Conservation (phyloP, 225 moss, liverwort and hornwort species). For the Pseudoscleropodium purum region DNA sequence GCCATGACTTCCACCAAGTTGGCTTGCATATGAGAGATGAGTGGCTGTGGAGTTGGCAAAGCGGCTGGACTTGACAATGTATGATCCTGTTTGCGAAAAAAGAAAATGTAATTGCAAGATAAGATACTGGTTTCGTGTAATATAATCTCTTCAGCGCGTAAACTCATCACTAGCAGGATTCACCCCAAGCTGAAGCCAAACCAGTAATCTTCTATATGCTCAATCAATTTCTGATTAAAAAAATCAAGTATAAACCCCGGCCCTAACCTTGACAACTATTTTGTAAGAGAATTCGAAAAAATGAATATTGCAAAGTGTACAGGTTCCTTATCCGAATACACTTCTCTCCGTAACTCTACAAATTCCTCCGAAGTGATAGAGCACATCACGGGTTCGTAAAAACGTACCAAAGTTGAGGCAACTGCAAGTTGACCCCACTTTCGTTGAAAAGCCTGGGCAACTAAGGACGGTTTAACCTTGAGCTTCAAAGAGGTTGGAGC, state of each 20-base stretch:
- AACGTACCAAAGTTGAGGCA: constrained; percentile 64
- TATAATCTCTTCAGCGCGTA: not conserved
- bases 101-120: not conserved
- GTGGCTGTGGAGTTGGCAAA: constrained; percentile 74
- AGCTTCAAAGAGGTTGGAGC: constrained; percentile 54
- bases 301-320: not conserved
- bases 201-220: not conserved
- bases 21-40: constrained; percentile 89
- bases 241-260: not conserved
- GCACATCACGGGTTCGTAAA: not conserved
- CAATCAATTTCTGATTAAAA: not conserved
- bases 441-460: constrained; percentile 69
- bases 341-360: not conserved
- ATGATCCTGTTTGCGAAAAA: constrained; percentile 44
- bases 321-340: not conserved
- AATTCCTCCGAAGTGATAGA: not conserved
- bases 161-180: not conserved
- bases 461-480: constrained; percentile 67
- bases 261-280: not conserved
- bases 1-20: constrained; percentile 90
- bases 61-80: constrained; percentile 58
- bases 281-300: not conserved
- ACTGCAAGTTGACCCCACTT: constrained; percentile 91
- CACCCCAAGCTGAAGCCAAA: not conserved
- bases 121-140: not conserved